A percentile compares a stretch with the other conserved stretches of the same genome.
phyloP scores from a whole-genome alignment of 2,329 filamentous ascomycete genomes.

The Colletotrichum spaethianum region DNA sequence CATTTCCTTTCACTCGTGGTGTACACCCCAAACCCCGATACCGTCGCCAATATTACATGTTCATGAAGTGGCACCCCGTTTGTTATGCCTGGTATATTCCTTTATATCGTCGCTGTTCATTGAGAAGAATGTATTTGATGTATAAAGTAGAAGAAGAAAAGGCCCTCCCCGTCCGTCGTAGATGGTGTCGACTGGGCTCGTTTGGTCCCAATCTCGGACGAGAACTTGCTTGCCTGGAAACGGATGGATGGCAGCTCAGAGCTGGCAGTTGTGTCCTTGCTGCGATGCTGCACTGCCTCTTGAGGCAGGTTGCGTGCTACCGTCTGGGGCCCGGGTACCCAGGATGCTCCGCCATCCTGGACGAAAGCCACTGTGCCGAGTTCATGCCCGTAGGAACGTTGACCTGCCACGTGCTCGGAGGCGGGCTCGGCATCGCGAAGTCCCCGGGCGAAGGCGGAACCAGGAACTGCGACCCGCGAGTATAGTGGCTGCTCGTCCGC shows the following conservation, averaged over 20 bases:
- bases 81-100: slow-evolving; percentile 20
- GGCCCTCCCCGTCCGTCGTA: not conserved
- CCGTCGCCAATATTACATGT: not conserved
- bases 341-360: slow-evolving; percentile 29
- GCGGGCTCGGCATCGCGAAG: slow-evolving; percentile 14
- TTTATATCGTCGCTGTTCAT: not conserved
- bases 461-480: slow-evolving; percentile 28
- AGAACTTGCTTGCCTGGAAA: too few species aligned
- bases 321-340: slow-evolving; percentile 5
- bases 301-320: not conserved
- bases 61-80: slow-evolving; percentile 6
- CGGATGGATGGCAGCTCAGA: not conserved
- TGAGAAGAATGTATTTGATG: not conserved
- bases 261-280: too few species aligned
- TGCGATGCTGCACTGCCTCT: too few species aligned
- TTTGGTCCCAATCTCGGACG: too few species aligned
- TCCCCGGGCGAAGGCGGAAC: slow-evolving; percentile 2
- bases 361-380: slow-evolving; percentile 34
- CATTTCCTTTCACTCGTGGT: not conserved
- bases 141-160: not conserved
- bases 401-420: slow-evolving; percentile 22
- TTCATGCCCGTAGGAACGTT: slow-evolving; percentile 14
- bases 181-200: not conserved
- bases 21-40: not conserved
- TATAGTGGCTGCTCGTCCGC: slow-evolving; percentile 22